Percentiles rank a stretch among this genome's conserved stretches.
Evolutionary conservation across 2,329 filamentous ascomycete genomes (phyloP).

Genomic region (Xylaria sp.): DNA sequence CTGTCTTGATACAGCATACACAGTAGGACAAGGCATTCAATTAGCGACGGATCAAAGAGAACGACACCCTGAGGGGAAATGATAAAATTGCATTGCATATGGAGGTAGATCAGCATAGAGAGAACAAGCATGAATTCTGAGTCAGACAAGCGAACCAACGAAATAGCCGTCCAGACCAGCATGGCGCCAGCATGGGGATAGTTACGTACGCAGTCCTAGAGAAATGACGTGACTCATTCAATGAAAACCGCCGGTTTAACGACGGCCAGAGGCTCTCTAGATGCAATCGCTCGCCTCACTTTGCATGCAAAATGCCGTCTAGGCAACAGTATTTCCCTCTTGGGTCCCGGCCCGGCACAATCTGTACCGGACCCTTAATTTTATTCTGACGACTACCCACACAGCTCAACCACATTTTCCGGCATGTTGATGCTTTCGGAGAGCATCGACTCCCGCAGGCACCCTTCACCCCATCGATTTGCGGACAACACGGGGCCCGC

Average conservation of each 20-base stretch:
- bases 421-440: background rate
- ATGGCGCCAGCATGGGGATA: no score
- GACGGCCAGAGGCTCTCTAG: background rate
- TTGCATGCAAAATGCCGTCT: background rate
- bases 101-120: background rate
- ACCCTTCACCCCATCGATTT: background rate
- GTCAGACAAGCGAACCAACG: background rate
- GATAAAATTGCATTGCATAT: constrained; percentile 1
- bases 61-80: background rate
- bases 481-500: background rate
- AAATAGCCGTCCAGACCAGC: background rate
- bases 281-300: background rate
- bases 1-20: constrained; percentile 37
- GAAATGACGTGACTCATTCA: constrained; percentile 2
- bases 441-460: background rate
- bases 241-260: background rate
- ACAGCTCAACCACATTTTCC: no score
- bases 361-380: constrained; percentile 11
- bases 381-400: background rate
- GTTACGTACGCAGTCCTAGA: background rate
- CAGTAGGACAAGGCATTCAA: background rate
- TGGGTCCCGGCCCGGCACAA: constrained; percentile 10
- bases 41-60: no score
- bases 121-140: background rate
- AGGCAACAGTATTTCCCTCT: background rate